Evolutionary conservation across 192 early-diverging fungal species (phyloP), one percentile per base, ranked within the genome.

Genomic region (Gryganskiella cystojenkinii): DNA sequence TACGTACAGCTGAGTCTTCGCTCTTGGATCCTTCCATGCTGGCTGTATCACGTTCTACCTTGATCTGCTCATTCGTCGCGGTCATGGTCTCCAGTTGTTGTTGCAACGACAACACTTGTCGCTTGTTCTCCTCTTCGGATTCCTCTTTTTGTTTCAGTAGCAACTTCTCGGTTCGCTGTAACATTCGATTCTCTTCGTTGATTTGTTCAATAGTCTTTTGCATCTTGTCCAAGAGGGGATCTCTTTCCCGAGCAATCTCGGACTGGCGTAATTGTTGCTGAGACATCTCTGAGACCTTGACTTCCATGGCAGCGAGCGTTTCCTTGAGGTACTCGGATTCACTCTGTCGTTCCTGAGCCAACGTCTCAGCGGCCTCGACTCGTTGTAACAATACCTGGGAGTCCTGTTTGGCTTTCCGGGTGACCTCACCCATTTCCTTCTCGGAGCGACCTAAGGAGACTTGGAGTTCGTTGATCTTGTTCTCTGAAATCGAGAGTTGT

Each of bases 251-350:
- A n/a, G 14, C 43, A 17, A 25, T 24, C 30, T 25, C 31, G 24
- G 31, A 20, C 30, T n/a, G n/a, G n/a, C 33, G 43, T 24, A 33
- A n/a, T n/a, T 68, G 15, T n/a, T 4, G 30, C 17, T 14, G 46
- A 19, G 17, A 7, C 3, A 13, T n/a, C 19, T 54, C 66, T 8
- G 37, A 30, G 28, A 45, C 25, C 40, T 35, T 57, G n/a, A 14
- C 31, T 15, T 47, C 54, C 50, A 46, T 49, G 42, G 28, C 14
- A 4, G 5, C 31, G 19, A 61, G 31, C 3, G 25, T 31, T 61
- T 49, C 50, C 37, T 46, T 67, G 44, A 67, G 62, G 55, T 67
- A 76, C 10, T 56, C 54, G 1, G 49, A 43, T 15, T 76, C 73
- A 0, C 50, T 76, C 45, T 56, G 43, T 13, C 55, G 51, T 6